Evolutionary conservation across 208 protist genomes (phyloP), one percentile per base, ranked within the genome.

Genomic region (Angomonas ambiguus): DNA sequence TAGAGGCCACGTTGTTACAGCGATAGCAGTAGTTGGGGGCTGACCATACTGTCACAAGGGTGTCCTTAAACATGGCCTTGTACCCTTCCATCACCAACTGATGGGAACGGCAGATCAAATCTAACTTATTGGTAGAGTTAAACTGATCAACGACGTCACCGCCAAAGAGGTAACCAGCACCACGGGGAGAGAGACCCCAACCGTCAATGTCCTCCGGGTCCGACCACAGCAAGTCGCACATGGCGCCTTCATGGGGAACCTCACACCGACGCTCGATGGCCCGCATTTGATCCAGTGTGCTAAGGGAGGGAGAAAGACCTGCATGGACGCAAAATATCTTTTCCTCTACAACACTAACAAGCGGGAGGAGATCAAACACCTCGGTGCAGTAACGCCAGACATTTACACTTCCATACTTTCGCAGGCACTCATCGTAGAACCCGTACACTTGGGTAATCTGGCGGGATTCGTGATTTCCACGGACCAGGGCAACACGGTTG

Each of bases 321-420:
- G 98, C 98, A 78, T 99, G 99, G 22, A 99, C 97, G 74, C 96
- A 99, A 69, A 99, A 97, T 28, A 99, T 97, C 72, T 96, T 90
- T 65, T 98, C 94, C 49, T 99, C 98, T 35, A 99, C 94, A 0
- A 99, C 66, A 31, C 98, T 98, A 24, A 95, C 93, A 2, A 99
- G 85, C 8, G 96, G 93, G 5, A 99, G 85, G 62, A 98, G 98
- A 78, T 99, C 99, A 72, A 99, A 99, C 18, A 99, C 95, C 67
- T 99, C 98, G 0, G 98, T 99, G 79, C 98, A 99, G 74, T 99
- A 99, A 27, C 96, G 84, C 99, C 99, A 99, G 27, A 99, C 98
- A 70, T 99, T 99, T n/a, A 98, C 98, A 49, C 88, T 97, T 31
- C 97, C 98, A 76, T 99, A 99, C 87, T 99, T 99, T 60, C 97